phyloP scores from a whole-genome alignment of 2,329 filamentous ascomycete species.

The Hyphodiscus sp. region DNA sequence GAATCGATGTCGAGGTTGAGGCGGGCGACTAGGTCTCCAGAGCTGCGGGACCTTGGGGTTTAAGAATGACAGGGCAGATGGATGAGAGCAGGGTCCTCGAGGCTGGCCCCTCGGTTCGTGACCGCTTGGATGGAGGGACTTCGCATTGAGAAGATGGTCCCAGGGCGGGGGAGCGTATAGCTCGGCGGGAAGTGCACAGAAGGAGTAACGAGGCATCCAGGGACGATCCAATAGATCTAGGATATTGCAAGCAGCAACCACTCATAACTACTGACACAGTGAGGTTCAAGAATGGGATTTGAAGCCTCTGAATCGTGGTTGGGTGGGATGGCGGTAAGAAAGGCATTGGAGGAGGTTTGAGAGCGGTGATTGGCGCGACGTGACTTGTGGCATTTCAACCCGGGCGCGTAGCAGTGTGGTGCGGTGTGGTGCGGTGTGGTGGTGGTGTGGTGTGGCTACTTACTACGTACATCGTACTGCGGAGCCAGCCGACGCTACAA shows the following conservation, averaged over 20 bases:
- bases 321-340: background rate
- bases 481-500: background rate
- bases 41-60: conserved; percentile 25
- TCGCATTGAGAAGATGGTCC: background rate
- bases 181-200: background rate
- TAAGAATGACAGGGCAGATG: conserved; percentile 20
- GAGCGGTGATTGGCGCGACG: background rate
- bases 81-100: background rate
- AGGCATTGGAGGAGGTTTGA: background rate
- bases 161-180: background rate
- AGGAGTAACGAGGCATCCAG: conserved; percentile 1
- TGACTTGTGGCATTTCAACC: background rate
- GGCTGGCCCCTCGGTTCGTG: conserved; percentile 6
- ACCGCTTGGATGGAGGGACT: background rate
- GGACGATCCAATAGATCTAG: conserved; percentile 8
- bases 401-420: conserved; percentile 3
- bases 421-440: too few species aligned
- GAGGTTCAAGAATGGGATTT: background rate
- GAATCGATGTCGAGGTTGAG: conserved; percentile 5
- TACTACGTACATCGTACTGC: too few species aligned
- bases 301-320: background rate
- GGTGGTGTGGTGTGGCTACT: too few species aligned
- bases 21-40: conserved; percentile 6
- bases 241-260: background rate
- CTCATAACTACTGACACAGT: background rate